These are phyloP conservation scores for Acanthamoeba castellanii DNA, from an alignment of 208 protist species.

Conservation along the genomic window DNA sequence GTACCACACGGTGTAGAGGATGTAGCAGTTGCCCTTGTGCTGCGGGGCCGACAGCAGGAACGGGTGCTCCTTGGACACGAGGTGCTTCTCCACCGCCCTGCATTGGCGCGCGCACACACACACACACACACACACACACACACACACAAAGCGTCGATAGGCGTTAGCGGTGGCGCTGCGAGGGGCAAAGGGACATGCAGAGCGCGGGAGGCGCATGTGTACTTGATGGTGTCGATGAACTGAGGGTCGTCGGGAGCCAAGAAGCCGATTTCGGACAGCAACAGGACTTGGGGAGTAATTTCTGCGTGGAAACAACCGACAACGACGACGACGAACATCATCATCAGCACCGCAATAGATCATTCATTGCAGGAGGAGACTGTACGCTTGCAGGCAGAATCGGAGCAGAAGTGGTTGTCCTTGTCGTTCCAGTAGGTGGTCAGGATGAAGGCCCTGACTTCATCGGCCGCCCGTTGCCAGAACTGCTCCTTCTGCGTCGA, in stretches of 20 bases:
- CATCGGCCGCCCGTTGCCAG: constrained; percentile 79
- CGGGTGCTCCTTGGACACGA: constrained; percentile 37
- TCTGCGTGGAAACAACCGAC: background rate
- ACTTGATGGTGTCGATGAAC: constrained; percentile 79
- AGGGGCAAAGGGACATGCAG: background rate
- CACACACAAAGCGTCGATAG: background rate
- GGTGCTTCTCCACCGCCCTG: constrained; percentile 31
- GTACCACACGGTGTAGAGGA: constrained; percentile 68
- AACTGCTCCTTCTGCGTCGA: constrained; percentile 75
- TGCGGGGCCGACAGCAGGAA: constrained; percentile 45
- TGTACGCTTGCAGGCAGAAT: constrained; percentile 16
- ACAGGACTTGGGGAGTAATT: constrained; percentile 74
- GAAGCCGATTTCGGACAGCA: constrained; percentile 84
- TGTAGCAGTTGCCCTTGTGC: constrained; percentile 67
- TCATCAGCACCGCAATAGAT: background rate
- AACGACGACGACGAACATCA: too few species aligned
- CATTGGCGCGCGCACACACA: background rate
- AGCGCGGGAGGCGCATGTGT: background rate
- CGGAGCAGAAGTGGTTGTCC: constrained; percentile 76
- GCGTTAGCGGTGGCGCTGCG: too few species aligned
- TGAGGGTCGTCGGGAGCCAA: constrained; percentile 66
- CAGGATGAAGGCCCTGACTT: constrained; percentile 82
- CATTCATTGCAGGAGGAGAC: background rate
- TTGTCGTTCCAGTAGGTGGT: constrained; percentile 78
- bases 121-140: background rate